Evolutionary conservation across 192 early-diverging fungal species (phyloP).

Genomic region (Coemansia sp.): DNA sequence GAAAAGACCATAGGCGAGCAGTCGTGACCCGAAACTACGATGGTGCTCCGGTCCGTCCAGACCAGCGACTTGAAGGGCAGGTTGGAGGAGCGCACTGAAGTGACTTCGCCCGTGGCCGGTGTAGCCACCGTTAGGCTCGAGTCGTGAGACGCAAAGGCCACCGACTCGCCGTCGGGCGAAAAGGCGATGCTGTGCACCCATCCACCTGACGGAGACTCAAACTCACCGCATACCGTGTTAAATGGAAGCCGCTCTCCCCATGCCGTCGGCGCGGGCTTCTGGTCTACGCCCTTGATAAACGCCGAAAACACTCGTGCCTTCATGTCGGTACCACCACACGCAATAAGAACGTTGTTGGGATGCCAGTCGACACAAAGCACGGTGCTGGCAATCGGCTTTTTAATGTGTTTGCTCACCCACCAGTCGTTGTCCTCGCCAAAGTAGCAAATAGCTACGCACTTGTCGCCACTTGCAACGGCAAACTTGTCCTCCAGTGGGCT

Average conservation of each 20-base stretch:
- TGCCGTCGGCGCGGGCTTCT: constrained; percentile 75
- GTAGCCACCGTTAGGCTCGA: constrained; percentile 74
- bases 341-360: constrained; percentile 90
- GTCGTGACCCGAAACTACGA: constrained; percentile 90
- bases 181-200: constrained; percentile 94
- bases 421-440: constrained; percentile 95
- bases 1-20: constrained; percentile 84
- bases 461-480: constrained; percentile 91
- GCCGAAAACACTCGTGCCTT: constrained; percentile 94
- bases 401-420: constrained; percentile 94
- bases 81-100: constrained; percentile 56
- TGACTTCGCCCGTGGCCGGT: constrained; percentile 58
- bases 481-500: constrained; percentile 96
- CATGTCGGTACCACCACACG: constrained; percentile 82
- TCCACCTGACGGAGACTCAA: constrained; percentile 65
- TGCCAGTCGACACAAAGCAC: constrained; percentile 92
- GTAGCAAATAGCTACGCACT: constrained; percentile 89
- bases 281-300: constrained; percentile 90
- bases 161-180: constrained; percentile 72
- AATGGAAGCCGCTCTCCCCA: constrained; percentile 96
- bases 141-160: constrained; percentile 87
- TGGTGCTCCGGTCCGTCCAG: constrained; percentile 70
- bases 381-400: constrained; percentile 87
- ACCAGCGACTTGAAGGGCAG: constrained; percentile 77
- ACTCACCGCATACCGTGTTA: constrained; percentile 88